phyloP scores from a whole-genome alignment of 2,329 filamentous ascomycete species.

The Hymenoscyphus fraxineus region DNA sequence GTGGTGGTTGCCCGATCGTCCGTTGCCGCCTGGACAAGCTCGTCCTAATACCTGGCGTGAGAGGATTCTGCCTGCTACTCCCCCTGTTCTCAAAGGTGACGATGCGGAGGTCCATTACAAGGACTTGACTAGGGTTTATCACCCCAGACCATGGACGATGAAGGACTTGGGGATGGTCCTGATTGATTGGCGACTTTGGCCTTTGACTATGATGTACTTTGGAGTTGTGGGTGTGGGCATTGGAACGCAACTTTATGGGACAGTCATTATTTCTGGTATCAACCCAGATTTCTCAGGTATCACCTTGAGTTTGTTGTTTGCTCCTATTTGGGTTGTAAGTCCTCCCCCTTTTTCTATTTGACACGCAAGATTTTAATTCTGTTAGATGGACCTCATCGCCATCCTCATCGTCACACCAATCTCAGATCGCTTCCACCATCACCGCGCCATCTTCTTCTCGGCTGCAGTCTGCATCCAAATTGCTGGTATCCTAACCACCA shows the following conservation, averaged over 20 bases:
- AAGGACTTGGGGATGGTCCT: constrained; percentile 68
- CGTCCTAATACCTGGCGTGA: constrained; percentile 45
- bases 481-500: constrained; percentile 72
- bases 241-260: constrained; percentile 83
- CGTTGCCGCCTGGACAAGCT: constrained; percentile 64
- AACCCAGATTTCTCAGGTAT: constrained; percentile 69
- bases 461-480: constrained; percentile 75
- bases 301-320: constrained; percentile 76
- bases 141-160: constrained; percentile 67
- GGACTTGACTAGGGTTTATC: constrained; percentile 77
- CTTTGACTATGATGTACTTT: constrained; percentile 86
- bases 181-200: constrained; percentile 85
- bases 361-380: constrained; percentile 9
- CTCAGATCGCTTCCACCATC: constrained; percentile 79
- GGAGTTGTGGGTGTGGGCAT: constrained; percentile 91
- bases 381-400: constrained; percentile 77
- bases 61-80: constrained; percentile 64
- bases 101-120: constrained; percentile 81
- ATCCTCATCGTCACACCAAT: constrained; percentile 82
- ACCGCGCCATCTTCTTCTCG: constrained; percentile 78
- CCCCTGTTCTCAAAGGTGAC: constrained; percentile 69
- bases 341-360: background rate
- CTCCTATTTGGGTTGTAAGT: constrained; percentile 86
- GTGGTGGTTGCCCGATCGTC: constrained; percentile 89
- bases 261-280: constrained; percentile 78